phyloP scores from a whole-genome alignment of 306 rosid species.

The Prunus kanzakura region DNA sequence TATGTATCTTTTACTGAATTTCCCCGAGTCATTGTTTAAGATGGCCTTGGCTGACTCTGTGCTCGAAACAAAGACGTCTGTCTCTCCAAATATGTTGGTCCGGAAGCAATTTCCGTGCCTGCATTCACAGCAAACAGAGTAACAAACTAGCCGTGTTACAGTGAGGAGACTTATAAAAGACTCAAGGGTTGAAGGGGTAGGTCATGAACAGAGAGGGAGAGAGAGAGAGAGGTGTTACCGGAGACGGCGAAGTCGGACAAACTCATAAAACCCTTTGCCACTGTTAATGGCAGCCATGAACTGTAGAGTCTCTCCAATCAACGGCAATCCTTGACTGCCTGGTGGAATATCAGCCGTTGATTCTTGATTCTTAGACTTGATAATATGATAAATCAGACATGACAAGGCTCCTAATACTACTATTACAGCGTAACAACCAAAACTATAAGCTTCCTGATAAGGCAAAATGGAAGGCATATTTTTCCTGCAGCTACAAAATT shows the following conservation, averaged over 20 bases:
- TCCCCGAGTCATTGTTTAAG: slow-evolving; percentile 55
- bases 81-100: slow-evolving; percentile 71
- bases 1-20: slow-evolving; percentile 67
- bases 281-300: slow-evolving; percentile 86
- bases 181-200: background rate
- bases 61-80: slow-evolving; percentile 67
- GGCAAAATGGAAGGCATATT: slow-evolving; percentile 42
- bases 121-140: background rate
- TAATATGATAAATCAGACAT: slow-evolving; percentile 14
- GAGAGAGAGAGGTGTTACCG: slow-evolving; percentile 24
- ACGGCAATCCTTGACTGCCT: slow-evolving; percentile 60
- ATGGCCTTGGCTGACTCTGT: slow-evolving; percentile 57
- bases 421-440: slow-evolving; percentile 17
- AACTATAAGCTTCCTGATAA: slow-evolving; percentile 3
- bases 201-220: background rate
- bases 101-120: slow-evolving; percentile 79
- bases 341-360: slow-evolving; percentile 42
- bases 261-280: slow-evolving; percentile 66
- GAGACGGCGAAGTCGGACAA: slow-evolving; percentile 62
- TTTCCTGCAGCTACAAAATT: background rate
- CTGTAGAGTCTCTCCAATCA: slow-evolving; percentile 76
- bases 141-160: no score
- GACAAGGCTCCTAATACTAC: slow-evolving; percentile 15
- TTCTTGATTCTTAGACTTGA: slow-evolving; percentile 20
- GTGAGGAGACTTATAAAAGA: no score